phyloP scores from a whole-genome alignment of 148 eudicot species.

The Drosera capensis region DNA sequence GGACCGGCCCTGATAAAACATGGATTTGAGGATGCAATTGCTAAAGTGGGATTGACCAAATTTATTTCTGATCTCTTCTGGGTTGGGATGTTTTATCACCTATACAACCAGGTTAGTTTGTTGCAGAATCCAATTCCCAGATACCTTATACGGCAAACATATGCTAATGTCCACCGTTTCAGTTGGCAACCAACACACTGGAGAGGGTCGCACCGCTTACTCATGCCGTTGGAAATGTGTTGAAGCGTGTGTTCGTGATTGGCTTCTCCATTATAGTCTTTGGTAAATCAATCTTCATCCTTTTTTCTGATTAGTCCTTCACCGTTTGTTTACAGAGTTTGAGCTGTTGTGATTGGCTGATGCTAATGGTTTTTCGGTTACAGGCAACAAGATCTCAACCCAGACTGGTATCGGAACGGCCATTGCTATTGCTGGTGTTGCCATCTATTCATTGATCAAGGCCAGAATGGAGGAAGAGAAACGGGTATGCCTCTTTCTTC shows the following conservation, averaged over 20 bases:
- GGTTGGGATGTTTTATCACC: conserved; percentile 99
- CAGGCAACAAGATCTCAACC: conserved; percentile 91
- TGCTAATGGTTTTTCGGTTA: background rate
- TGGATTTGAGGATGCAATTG: conserved; percentile 85
- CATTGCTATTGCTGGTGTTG: conserved; percentile 98
- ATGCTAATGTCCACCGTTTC: too few species aligned
- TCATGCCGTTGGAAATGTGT: conserved; percentile 94
- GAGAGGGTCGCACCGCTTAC: conserved; percentile 99
- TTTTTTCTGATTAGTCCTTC: background rate
- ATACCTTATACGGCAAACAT: too few species aligned
- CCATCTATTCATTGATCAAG: conserved; percentile 79
- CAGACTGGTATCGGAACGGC: conserved; percentile 93
- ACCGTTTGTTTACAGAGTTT: background rate
- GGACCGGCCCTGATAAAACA: conserved; percentile 70
- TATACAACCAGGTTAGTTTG: conserved; percentile 80
- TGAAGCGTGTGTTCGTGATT: conserved; percentile 98
- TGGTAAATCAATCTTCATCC: conserved; percentile 32
- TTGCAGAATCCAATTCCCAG: too few species aligned
- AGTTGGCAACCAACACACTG: conserved; percentile 94
- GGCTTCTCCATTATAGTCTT: conserved; percentile 88
- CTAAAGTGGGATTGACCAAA: conserved; percentile 85
- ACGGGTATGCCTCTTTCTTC: conserved; percentile 36
- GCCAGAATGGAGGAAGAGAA: conserved; percentile 97
- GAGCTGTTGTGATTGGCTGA: background rate
- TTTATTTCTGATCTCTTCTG: conserved; percentile 80